Percentiles rank a stretch among this genome's conserved stretches.
Conservation (phyloP, 2,329 filamentous ascomycete genomes). For the Ophiocordyceps australis region DNA sequence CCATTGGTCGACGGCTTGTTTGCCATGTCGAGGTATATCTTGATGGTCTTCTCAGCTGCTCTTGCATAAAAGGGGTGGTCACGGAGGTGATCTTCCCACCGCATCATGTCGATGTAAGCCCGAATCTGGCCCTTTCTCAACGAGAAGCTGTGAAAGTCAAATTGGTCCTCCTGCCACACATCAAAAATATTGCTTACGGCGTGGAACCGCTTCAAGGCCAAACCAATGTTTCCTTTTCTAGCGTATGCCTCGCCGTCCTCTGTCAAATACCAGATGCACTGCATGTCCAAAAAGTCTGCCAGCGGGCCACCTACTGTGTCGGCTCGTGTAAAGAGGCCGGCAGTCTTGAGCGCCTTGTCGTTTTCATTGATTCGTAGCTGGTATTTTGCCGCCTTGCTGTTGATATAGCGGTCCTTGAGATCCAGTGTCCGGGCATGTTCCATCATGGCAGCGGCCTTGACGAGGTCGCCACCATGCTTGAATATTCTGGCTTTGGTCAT, state of each 20-base stretch:
- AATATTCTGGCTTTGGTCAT: slow-evolving; percentile 92
- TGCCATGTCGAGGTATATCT: slow-evolving; percentile 61
- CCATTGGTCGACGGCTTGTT: slow-evolving; percentile 56
- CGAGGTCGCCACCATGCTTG: slow-evolving; percentile 71
- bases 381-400: slow-evolving; percentile 95
- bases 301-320: slow-evolving; percentile 78
- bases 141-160: slow-evolving; percentile 96
- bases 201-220: slow-evolving; percentile 86
- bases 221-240: slow-evolving; percentile 61
- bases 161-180: slow-evolving; percentile 95
- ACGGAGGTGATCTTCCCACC: slow-evolving; percentile 83
- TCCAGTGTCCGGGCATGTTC: slow-evolving; percentile 73
- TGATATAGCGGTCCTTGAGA: slow-evolving; percentile 87
- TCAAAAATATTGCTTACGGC: slow-evolving; percentile 86
- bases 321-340: slow-evolving; percentile 85
- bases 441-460: slow-evolving; percentile 74
- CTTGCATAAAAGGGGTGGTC: slow-evolving; percentile 88
- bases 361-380: slow-evolving; percentile 85
- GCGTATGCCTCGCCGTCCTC: slow-evolving; percentile 86
- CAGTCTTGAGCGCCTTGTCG: slow-evolving; percentile 68
- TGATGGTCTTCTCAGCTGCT: slow-evolving; percentile 64
- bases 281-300: slow-evolving; percentile 90
- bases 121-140: slow-evolving; percentile 91
- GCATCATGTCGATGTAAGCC: slow-evolving; percentile 88
- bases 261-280: slow-evolving; percentile 91